Evolutionary conservation across 495 filamentous ascomycete genomes (phyloP), one percentile per base, ranked within the genome.

Genomic region (Peziza echinospora): DNA sequence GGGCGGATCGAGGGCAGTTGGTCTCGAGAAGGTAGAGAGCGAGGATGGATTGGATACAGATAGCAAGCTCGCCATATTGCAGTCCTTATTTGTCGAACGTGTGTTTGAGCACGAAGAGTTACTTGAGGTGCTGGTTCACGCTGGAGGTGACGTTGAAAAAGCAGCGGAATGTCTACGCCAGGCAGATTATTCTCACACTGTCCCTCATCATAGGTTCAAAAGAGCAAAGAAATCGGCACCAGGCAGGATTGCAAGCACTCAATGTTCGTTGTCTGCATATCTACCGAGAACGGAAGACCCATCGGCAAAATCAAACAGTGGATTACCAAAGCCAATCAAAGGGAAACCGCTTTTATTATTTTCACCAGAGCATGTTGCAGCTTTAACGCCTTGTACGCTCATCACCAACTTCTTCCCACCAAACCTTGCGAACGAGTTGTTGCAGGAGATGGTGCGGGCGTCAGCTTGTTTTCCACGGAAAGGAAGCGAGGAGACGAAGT

Each of bases 311-410:
- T 9, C 2, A 34, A 34, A 34, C 28, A 37, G 30, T 7, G 13
- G 13, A 17, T 3, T 37, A 17, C 30, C 30, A 2, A 37, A 6
- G 5, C 41, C 41, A 11, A 13, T 11, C 4, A 43, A 43, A 21
- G 41, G 41, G 8, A 43, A 43, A 43, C n/a, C 41, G 11, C 41
- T 43, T 11, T 21, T 21, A 10, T 21, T 43, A 1, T 43, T 21
- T 21, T 17, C n/a, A 10, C 16, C 41, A 4, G 41, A 43, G 5
- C 21, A 19, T 5, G 21, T 43, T 1, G 41, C 41, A 3, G n/a
- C 41, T 4, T 21, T 53, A 4, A 55, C 57, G 26, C 53, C 41
- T 5, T 19, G 16, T 23, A 43, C 41, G 16, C 21, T 43, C n/a
- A 5, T 43, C 5, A 19, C 41, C 5, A 5, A 11, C 8, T 43